Base-by-base conservation (phyloP, 495 filamentous ascomycete genomes). In the Oidiodendron maius region DNA sequence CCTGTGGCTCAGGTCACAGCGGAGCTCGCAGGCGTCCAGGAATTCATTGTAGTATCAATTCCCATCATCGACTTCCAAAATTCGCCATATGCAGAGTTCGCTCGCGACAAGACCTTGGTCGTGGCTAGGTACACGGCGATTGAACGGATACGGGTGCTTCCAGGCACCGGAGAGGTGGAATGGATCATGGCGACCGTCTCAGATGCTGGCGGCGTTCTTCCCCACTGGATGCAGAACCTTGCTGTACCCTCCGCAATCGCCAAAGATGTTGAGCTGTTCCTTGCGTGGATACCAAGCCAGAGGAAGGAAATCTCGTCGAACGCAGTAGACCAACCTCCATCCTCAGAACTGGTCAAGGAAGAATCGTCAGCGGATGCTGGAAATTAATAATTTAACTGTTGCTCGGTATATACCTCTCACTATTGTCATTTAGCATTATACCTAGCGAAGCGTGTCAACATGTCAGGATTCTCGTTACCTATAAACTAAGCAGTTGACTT, bases 171-270 rank as follows among this genome's bases (percentile, higher is more conserved):
- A 17, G 59, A 69, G 24, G 68, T 84, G 24, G 70, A 78, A 51
- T 89, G 83, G 83, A 70, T 78, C 4, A 84, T 87, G 76, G 77
- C 77, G 3, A 87, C 83, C 37, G 76, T 79, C n/a, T 82, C 81
- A 37, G 76, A 89, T 59, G 82, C 84, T 0, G 70, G 70, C 15
- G 84, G 85, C 8, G 68, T 71, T 21, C 70, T 91, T 44, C 86
- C 86, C 5, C 64, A 72, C 59, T 84, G 75, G 75, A 63, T 86
- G 55, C 83, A 88, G 71, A 76, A 82, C 52, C 60, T 77, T 41
- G 82, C 77, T 12, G 74, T 87, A 22, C 79, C 82, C 1, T 72
- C 71, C 10, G 75, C 77, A 32, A 76, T 91, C 46, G 77, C 80
- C 23, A 83, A 83, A 53, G 86, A 89, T 68, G 86, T 89, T 17